Evolutionary conservation across 306 rosid genomes (phyloP), one percentile per base, ranked within the genome.

Genomic region (Canavalia ensiformis): DNA sequence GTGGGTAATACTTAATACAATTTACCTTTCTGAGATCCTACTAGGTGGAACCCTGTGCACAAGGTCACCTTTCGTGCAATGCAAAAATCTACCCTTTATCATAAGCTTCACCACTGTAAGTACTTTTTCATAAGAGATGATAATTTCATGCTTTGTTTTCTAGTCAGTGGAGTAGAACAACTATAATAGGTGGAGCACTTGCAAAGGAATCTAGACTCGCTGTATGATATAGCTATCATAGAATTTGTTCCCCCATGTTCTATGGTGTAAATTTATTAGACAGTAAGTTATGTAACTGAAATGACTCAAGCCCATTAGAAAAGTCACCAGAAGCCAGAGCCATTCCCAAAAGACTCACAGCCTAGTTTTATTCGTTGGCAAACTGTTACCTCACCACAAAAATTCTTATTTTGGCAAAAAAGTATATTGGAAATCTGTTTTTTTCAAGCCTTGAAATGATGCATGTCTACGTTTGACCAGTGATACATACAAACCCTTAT

Each of bases 201-300:
- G 12, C 44, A 69, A 30, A 69, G 74, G 58, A 46, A 46, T 69
- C 74, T 69, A 47, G 74, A 55, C 54, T 47, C 74, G 58, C 74
- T 69, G 41, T 69, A 46, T 29, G 74, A 69, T 30, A 69, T 47
- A 46, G 29, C 74, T 46, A 47, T 47, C 74, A 69, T 6, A 47
- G 74, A 47, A 46, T 69, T 69, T 29, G 74, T 69, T 69, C 74
- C 74, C 58, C 58, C 74, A 69, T 69, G 74, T 69, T 69, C 74
- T 46, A 11, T 49, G 74, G 58, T 47, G 42, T 46, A 69, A 69
- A 69, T 58, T 29, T 68, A 42, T 42, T 67, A 25, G 18, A 31
- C 35, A 45, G 57, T 46, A 46, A 69, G 56, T 69, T 69, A 31
- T 69, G 58, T 11, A 69, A 68, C 11, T 69, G 42, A 69, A 46